Evolutionary conservation across 1,139 yeast genomes (phyloP).

Genomic region (Blastobotrys serpentis): DNA sequence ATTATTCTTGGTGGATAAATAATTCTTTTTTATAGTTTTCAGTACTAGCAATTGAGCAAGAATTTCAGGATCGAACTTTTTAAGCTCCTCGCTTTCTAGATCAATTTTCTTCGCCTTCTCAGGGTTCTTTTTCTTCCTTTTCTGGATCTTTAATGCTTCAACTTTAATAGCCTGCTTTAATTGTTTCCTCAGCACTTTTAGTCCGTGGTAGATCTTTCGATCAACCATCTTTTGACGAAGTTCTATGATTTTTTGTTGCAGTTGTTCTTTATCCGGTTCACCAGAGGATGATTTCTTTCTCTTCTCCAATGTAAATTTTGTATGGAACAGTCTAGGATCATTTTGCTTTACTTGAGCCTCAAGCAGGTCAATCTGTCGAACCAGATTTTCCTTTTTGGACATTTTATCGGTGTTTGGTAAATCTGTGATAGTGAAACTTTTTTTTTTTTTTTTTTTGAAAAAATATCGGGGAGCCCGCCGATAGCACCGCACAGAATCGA

Average conservation of each 20-base stretch:
- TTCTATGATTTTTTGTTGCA: slow-evolving; percentile 25
- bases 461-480: not conserved
- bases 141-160: slow-evolving; percentile 37
- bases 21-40: slow-evolving; percentile 29
- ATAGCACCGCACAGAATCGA: too few species aligned
- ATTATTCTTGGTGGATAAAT: slow-evolving; percentile 20
- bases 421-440: not conserved
- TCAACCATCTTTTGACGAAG: slow-evolving; percentile 35
- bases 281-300: slow-evolving; percentile 11
- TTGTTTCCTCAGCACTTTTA: slow-evolving; percentile 31
- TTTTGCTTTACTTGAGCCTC: slow-evolving; percentile 35
- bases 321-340: slow-evolving; percentile 31
- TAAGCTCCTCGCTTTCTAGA: slow-evolving; percentile 32
- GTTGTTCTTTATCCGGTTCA: slow-evolving; percentile 18
- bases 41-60: slow-evolving; percentile 29
- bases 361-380: slow-evolving; percentile 40
- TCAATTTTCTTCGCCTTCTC: slow-evolving; percentile 24
- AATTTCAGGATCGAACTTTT: slow-evolving; percentile 25
- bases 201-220: slow-evolving; percentile 37
- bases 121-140: slow-evolving; percentile 28
- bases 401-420: slow-evolving; percentile 11
- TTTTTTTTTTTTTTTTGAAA: too few species aligned
- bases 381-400: slow-evolving; percentile 36
- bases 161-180: slow-evolving; percentile 35
- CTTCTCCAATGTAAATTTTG: slow-evolving; percentile 33